Conservation (phyloP, 2,329 filamentous ascomycete genomes). For the Falciphora oryzae region DNA sequence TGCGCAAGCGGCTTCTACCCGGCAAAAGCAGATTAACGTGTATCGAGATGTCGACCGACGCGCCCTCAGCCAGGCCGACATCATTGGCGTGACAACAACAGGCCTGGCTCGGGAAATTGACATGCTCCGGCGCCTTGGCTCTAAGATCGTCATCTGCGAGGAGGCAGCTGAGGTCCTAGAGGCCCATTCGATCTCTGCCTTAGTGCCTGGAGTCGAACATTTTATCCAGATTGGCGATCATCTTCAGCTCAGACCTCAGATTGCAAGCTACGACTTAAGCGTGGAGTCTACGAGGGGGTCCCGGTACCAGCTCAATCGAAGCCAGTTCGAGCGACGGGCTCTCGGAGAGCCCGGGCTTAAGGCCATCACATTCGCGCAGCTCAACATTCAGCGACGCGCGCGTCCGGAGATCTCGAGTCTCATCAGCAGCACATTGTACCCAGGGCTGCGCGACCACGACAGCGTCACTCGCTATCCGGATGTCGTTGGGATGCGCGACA, state of each 20-base stretch:
- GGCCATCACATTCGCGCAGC: slow-evolving; percentile 25
- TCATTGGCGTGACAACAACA: slow-evolving; percentile 56
- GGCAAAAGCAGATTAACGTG: slow-evolving; percentile 16
- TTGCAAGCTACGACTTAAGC: slow-evolving; percentile 49
- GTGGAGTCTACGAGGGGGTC: slow-evolving; percentile 42
- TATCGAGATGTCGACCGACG: slow-evolving; percentile 30
- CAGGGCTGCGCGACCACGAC: slow-evolving; percentile 43
- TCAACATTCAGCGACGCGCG: slow-evolving; percentile 61
- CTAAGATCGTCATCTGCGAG: slow-evolving; percentile 60
- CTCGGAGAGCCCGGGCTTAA: slow-evolving; percentile 18
- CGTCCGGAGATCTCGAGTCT: slow-evolving; percentile 55
- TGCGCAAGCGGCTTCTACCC: background rate
- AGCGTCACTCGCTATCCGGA: slow-evolving; percentile 34
- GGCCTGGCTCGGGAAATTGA: slow-evolving; percentile 48
- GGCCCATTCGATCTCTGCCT: slow-evolving; percentile 51
- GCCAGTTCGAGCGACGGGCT: slow-evolving; percentile 53
- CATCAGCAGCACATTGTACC: slow-evolving; percentile 53
- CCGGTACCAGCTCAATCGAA: slow-evolving; percentile 50
- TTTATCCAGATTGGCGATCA: slow-evolving; percentile 60
- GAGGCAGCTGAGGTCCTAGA: slow-evolving; percentile 66
- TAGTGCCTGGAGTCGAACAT: slow-evolving; percentile 56
- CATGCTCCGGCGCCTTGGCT: slow-evolving; percentile 40
- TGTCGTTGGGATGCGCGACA: slow-evolving; percentile 46
- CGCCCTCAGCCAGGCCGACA: slow-evolving; percentile 31
- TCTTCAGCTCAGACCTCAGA: slow-evolving; percentile 53